Evolutionary conservation across 140 eudicot genomes (phyloP), one percentile per base, ranked within the genome.

Genomic region (Stevia rebaudiana): DNA sequence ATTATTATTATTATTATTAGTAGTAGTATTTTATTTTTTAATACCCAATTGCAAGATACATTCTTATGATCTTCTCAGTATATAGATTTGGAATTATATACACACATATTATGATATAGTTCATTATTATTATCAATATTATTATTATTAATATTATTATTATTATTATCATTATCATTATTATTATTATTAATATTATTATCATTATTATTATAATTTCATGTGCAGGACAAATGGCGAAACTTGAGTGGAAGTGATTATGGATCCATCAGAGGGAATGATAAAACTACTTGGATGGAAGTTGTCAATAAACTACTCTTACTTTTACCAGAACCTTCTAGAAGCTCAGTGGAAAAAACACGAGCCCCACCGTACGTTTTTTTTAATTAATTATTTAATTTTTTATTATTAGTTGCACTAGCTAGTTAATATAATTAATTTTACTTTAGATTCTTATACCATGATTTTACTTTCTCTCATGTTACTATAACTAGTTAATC

Each of bases 191-290:
- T n/a, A n/a, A n/a, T n/a, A n/a, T n/a, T n/a, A n/a, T n/a, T n/a
- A n/a, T n/a, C n/a, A n/a, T n/a, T n/a, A n/a, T n/a, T n/a, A n/a
- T n/a, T n/a, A n/a, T n/a, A n/a, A 21, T 57, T 12, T 11, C 39
- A 17, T 59, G 13, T 23, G 60, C 75, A 77, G 83, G 80, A 78
- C 21, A 57, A 57, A 57, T 78, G 83, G 80, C 65, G 83, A 41
- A 81, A 74, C 51, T 4, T 73, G 66, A 41, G 66, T 41, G 44
- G 55, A 56, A 40, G 22, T 30, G 39, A 43, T 57, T 68, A 58
- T 61, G 42, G 30, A 11, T 35, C 30, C 23, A 30, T 22, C 13
- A 55, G 62, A 31, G 0, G 62, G 42, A 55, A 33, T 8, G 41
- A 4, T 55, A 55, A 37, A 30, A 55, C 42, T 55, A 3, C 42